Base-by-base conservation (phyloP, 805 yeast genomes). In the Millerago galiae region DNA sequence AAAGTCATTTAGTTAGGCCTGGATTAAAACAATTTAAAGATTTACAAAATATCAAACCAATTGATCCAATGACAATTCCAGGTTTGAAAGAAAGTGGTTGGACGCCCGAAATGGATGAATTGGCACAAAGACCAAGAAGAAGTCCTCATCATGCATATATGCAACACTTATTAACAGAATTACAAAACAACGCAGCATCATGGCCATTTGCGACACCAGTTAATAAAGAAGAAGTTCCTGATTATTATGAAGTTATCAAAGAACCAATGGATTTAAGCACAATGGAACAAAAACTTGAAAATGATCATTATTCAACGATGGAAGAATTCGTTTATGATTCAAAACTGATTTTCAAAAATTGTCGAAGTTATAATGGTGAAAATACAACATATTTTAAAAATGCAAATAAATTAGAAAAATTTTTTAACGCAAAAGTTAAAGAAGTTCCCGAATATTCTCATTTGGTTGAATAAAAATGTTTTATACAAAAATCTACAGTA, bases 121-220 rank as follows among this genome's bases (percentile, higher is more conserved):
- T 93, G 45, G 98, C 98, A 0, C 91, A 95, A 56, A 77, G 88
- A 57, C 98, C 99, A 2, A 88, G 89, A 60, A 71, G 96, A 43
- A 87, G 95, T 2, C 96, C 97, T 9, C 97, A 93, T 66, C 86
- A 86, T 66, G 93, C 93, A 35, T 83, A 84, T 48, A 90, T 93
- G 95, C 87, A 86, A 53, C 88, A 88, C 43, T 64, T 93, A 14
- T 71, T 93, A 34, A 79, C 88, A 7, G 99, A 93, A 57, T 62
- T 93, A 67, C 93, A 87, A 57, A 88, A 86, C 59, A 95, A 93
- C 63, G 95, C 98, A 0, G 86, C 96, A 4, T 91, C 97, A 24
- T 93, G 99, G 99, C 99, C 99, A 31, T 93, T 93, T 64, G 78
- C 89, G 36, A 83, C 80, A 42, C 96, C 99, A 3, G 99, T 93